A percentile compares a stretch with the other conserved stretches of the same genome.
Conservation (phyloP, 2,329 filamentous ascomycete species). For the Tolypocladium tropicale region DNA sequence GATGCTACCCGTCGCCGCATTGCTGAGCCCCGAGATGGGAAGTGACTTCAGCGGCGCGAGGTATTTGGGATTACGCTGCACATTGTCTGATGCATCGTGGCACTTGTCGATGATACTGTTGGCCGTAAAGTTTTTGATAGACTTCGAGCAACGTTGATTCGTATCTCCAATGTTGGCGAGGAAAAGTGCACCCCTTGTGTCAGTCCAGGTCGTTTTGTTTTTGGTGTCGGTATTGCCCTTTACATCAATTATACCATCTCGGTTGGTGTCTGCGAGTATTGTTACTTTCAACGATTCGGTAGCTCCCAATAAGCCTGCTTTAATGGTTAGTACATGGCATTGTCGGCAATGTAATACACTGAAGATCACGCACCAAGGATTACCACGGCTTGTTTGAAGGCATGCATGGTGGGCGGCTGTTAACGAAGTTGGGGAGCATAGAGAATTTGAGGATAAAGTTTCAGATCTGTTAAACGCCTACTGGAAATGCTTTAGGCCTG, state of each 20-base stretch:
- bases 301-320: background rate
- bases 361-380: too few species aligned
- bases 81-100: constrained; percentile 24
- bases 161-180: constrained; percentile 26
- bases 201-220: constrained; percentile 14
- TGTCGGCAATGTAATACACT: too few species aligned
- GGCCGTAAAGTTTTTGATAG: constrained; percentile 3
- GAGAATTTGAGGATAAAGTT: too few species aligned
- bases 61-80: constrained; percentile 17
- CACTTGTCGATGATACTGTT: constrained; percentile 19
- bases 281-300: background rate
- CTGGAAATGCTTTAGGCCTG: too few species aligned
- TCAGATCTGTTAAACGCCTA: too few species aligned
- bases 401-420: too few species aligned
- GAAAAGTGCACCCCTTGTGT: constrained; percentile 20
- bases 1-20: constrained; percentile 9
- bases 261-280: constrained; percentile 23
- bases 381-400: too few species aligned
- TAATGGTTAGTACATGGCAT: too few species aligned
- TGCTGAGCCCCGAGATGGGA: constrained; percentile 10
- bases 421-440: too few species aligned
- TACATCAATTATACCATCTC: constrained; percentile 21
- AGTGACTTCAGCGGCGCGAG: constrained; percentile 22
- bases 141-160: constrained; percentile 16
- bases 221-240: constrained; percentile 9